These are phyloP conservation scores for Rhododendron ovatum DNA, from an alignment of 148 eudicot species.

Conservation along the genomic window DNA sequence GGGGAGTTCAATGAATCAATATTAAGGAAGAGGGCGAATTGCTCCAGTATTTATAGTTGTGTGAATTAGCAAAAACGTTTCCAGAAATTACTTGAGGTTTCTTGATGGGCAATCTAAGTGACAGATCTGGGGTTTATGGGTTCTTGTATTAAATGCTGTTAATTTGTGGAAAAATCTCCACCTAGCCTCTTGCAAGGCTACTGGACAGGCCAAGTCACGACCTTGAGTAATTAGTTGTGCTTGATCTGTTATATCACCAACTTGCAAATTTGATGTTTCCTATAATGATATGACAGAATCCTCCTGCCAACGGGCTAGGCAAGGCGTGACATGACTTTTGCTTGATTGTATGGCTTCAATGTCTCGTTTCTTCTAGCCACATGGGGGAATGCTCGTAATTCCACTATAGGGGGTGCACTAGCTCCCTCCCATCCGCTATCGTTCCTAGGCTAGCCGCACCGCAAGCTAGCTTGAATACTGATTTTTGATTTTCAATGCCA, in stretches of 20 bases:
- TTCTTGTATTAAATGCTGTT: not conserved
- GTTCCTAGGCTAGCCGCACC: no score
- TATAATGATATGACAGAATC: not conserved
- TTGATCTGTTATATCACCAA: not conserved
- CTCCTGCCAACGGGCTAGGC: no score
- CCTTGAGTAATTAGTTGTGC: not conserved
- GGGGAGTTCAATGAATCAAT: not conserved
- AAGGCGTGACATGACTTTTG: no score
- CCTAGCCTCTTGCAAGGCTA: not conserved
- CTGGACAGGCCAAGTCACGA: not conserved
- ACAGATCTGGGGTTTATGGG: not conserved
- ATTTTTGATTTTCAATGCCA: no score
- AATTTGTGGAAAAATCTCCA: not conserved
- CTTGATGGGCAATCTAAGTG: not conserved
- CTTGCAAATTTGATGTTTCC: not conserved
- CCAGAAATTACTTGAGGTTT: not conserved
- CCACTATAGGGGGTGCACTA: no score
- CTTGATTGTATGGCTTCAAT: no score
- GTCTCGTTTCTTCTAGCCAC: no score
- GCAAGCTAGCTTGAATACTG: no score
- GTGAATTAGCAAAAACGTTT: not conserved
- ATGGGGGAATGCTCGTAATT: no score
- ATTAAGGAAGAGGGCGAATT: not conserved
- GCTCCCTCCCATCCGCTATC: no score
- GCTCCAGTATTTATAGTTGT: not conserved